A percentile compares a stretch with the other conserved stretches of the same genome.
phyloP scores from a whole-genome alignment of 2,329 filamentous ascomycete species.

The Ophioceras dolichostomum region DNA sequence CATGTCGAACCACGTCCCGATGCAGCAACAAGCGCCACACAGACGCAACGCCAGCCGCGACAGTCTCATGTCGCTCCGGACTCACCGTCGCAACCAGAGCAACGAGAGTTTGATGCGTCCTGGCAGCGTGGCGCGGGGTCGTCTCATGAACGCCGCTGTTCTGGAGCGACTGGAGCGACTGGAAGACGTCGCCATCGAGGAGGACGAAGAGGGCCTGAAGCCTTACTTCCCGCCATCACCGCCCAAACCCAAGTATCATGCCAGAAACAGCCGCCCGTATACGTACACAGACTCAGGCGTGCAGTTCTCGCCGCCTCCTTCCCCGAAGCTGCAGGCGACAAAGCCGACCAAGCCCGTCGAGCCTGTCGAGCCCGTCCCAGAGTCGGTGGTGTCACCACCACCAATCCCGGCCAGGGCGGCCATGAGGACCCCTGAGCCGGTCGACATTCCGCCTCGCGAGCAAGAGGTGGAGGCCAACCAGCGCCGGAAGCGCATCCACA shows the following conservation, averaged over 20 bases:
- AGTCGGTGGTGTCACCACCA: too few relatives aligned
- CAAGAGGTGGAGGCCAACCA: conserved; percentile 65
- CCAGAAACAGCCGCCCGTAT: conserved; percentile 13
- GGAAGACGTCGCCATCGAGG: conserved; percentile 31
- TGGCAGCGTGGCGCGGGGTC: conserved; percentile 41
- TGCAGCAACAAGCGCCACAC: too few relatives aligned
- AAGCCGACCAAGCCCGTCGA: too few relatives aligned
- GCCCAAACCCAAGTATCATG: too few relatives aligned
- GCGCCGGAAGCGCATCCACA: conserved; percentile 54
- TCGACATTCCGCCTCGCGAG: too few relatives aligned
- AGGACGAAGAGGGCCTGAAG: conserved; percentile 29
- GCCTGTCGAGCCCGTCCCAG: conserved; percentile 28
- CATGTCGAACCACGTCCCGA: conserved; percentile 37
- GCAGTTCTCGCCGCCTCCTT: conserved; percentile 75
- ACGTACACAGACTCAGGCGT: conserved; percentile 65
- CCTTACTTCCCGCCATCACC: conserved; percentile 6
- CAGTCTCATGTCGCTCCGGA: conserved; percentile 33
- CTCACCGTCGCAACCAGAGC: conserved; percentile 44
- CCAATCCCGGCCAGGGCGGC: conserved; percentile 16
- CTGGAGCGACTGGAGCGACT: conserved; percentile 38
- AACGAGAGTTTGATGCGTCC: conserved; percentile 44
- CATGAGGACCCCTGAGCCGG: conserved; percentile 23
- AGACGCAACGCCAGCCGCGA: conserved; percentile 47
- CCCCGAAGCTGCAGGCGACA: conserved; percentile 39
- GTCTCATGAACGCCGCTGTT: conserved; percentile 39